phyloP scores from a whole-genome alignment of 2,329 filamentous ascomycete species.

The Triangularia setosa region DNA sequence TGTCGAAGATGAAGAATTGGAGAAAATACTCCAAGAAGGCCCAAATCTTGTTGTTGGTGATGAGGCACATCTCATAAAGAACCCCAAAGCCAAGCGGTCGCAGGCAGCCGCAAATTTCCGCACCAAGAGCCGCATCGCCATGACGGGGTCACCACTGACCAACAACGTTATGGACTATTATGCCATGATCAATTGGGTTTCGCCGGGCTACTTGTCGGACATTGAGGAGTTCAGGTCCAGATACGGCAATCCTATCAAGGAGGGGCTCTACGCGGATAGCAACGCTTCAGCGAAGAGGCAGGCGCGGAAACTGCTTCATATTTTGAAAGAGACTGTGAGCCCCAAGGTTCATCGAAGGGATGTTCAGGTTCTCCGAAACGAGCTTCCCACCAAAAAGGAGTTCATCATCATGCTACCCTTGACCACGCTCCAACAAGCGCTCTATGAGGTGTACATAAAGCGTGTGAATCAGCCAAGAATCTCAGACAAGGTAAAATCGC shows the following conservation, averaged over 20 bases:
- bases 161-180: slow-evolving; percentile 84
- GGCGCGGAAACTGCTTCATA: slow-evolving; percentile 63
- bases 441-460: slow-evolving; percentile 53
- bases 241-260: slow-evolving; percentile 70
- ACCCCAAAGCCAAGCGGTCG: slow-evolving; percentile 50
- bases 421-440: slow-evolving; percentile 57
- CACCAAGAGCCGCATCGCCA: slow-evolving; percentile 69
- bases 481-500: neutral
- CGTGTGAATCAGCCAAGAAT: slow-evolving; percentile 9
- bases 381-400: slow-evolving; percentile 72
- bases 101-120: slow-evolving; percentile 54
- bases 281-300: slow-evolving; percentile 48
- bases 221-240: slow-evolving; percentile 62
- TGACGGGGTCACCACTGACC: slow-evolving; percentile 82
- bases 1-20: slow-evolving; percentile 33
- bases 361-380: slow-evolving; percentile 58
- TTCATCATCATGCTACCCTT: slow-evolving; percentile 75
- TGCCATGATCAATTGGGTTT: slow-evolving; percentile 83
- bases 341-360: slow-evolving; percentile 77
- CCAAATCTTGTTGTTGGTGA: slow-evolving; percentile 77
- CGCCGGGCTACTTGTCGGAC: slow-evolving; percentile 71
- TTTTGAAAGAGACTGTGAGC: slow-evolving; percentile 66
- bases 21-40: slow-evolving; percentile 26
- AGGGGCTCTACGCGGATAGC: slow-evolving; percentile 67
- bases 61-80: slow-evolving; percentile 80